Evolutionary conservation across 495 filamentous ascomycete species (phyloP).

Genomic region (Aspergillus coremiiformis): DNA sequence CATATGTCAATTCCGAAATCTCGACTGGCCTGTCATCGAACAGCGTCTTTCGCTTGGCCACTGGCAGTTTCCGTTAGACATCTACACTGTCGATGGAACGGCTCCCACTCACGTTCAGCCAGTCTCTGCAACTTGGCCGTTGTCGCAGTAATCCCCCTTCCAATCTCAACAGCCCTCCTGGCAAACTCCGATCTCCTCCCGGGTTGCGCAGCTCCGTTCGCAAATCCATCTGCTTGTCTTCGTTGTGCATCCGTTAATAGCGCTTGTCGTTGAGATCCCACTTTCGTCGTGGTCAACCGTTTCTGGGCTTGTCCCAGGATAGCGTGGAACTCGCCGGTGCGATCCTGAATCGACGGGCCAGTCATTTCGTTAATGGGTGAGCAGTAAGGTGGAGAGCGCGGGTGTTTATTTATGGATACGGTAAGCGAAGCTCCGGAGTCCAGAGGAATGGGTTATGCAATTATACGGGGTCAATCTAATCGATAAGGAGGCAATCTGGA

Average conservation of each 20-base stretch:
- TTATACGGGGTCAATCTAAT: constrained; percentile 15
- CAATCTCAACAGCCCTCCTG: constrained; percentile 80
- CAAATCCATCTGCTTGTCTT: constrained; percentile 57
- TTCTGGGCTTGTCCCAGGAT: constrained; percentile 80
- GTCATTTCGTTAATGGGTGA: constrained; percentile 36
- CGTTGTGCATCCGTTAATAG: constrained; percentile 70
- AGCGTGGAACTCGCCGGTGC: constrained; percentile 86
- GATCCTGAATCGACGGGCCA: constrained; percentile 83
- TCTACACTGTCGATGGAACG: not conserved
- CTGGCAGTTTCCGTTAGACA: constrained; percentile 30
- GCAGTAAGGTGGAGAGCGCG: not conserved
- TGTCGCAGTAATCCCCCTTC: constrained; percentile 79
- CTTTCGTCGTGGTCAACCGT: constrained; percentile 59
- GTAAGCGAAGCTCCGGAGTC: not conserved
- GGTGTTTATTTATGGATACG: not conserved
- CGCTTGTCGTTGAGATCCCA: constrained; percentile 70
- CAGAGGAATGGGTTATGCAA: not conserved
- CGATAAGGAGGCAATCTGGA: constrained; percentile 23
- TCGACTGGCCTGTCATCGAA: constrained; percentile 96
- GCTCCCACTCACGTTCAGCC: constrained; percentile 59
- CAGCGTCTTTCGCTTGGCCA: constrained; percentile 92
- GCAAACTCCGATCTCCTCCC: constrained; percentile 73
- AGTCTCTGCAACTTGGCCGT: constrained; percentile 91
- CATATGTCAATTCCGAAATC: constrained; percentile 90
- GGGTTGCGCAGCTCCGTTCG: constrained; percentile 36